Conservation (phyloP, 75 land plant species). For the Picea glauca region DNA sequence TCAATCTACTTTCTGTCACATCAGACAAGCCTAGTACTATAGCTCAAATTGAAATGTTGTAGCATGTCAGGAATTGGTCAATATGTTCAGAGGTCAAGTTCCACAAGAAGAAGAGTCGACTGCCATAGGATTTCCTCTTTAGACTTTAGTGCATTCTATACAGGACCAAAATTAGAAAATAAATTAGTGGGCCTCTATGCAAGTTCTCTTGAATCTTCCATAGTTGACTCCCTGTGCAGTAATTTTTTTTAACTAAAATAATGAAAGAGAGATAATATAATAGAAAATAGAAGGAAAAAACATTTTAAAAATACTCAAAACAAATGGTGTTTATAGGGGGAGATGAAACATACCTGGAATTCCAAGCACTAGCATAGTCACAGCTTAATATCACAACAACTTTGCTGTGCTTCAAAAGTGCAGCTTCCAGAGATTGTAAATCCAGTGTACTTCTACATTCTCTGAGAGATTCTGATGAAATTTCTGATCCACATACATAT, state of each 20-base stretch:
- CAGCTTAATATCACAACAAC: slow-evolving; percentile 37
- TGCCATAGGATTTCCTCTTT: not conserved
- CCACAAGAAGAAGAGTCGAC: not conserved
- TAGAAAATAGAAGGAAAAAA: not conserved
- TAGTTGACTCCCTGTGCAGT: not conserved
- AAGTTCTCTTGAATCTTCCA: not conserved
- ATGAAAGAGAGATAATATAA: not conserved
- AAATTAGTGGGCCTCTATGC: not conserved
- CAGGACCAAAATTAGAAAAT: not conserved
- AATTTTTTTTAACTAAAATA: not conserved
- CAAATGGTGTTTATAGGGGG: not conserved
- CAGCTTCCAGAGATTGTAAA: slow-evolving; percentile 14
- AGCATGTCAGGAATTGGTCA: not conserved
- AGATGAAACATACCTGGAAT: slow-evolving; percentile 28
- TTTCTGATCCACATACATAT: not conserved
- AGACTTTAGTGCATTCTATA: not conserved
- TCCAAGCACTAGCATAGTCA: slow-evolving; percentile 52
- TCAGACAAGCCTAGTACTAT: not conserved
- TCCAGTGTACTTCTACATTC: not conserved
- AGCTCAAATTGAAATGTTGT: not conserved
- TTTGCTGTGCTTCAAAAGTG: slow-evolving; percentile 47
- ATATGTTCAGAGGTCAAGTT: not conserved
- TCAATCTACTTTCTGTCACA: too few species aligned
- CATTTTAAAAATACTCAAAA: not conserved
- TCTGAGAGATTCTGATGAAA: not conserved